Evolutionary conservation across 1,139 yeast species (phyloP).

Genomic region (Lodderomyces metapsilosis): DNA sequence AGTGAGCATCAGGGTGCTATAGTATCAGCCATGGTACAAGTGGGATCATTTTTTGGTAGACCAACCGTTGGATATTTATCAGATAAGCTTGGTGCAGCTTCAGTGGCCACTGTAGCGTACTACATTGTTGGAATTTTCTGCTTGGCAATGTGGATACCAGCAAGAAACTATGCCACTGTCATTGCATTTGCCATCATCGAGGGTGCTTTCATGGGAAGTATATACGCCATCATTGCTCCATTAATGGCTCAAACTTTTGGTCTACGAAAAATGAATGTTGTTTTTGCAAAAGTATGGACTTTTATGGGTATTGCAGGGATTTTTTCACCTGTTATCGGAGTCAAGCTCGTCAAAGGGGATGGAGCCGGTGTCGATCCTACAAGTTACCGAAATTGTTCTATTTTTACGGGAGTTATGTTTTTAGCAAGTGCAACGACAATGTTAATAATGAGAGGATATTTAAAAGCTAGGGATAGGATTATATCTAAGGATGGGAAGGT

Average conservation of each 20-base stretch:
- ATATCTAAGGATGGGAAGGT: slow-evolving; percentile 17
- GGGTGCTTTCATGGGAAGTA: slow-evolving; percentile 30
- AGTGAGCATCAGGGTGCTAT: slow-evolving; percentile 38
- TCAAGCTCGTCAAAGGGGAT: slow-evolving; percentile 37
- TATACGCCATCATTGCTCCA: slow-evolving; percentile 32
- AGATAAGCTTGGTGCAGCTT: slow-evolving; percentile 39
- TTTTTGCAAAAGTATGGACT: slow-evolving; percentile 50
- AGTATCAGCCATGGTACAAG: slow-evolving; percentile 45
- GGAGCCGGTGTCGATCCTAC: slow-evolving; percentile 39
- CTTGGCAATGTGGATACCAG: slow-evolving; percentile 39
- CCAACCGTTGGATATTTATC: slow-evolving; percentile 40
- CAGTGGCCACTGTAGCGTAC: slow-evolving; percentile 29
- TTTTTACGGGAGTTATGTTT: slow-evolving; percentile 54
- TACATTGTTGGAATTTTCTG: slow-evolving; percentile 24
- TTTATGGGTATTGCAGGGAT: slow-evolving; percentile 46
- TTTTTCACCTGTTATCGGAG: slow-evolving; percentile 54
- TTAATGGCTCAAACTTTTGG: slow-evolving; percentile 43
- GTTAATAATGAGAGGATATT: slow-evolving; percentile 46
- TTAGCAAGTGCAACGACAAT: slow-evolving; percentile 39
- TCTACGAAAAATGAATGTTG: slow-evolving; percentile 45
- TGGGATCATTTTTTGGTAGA: slow-evolving; percentile 41
- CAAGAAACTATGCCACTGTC: slow-evolving; percentile 30
- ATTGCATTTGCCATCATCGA: slow-evolving; percentile 25
- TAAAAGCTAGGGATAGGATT: slow-evolving; percentile 45
- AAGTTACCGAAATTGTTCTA: slow-evolving; percentile 48